A percentile compares a stretch with the other conserved stretches of the same genome.
Evolutionary conservation across 1,284 basidiomycete species (phyloP).

Genomic region (Ceratorhiza oryzae-sativae): DNA sequence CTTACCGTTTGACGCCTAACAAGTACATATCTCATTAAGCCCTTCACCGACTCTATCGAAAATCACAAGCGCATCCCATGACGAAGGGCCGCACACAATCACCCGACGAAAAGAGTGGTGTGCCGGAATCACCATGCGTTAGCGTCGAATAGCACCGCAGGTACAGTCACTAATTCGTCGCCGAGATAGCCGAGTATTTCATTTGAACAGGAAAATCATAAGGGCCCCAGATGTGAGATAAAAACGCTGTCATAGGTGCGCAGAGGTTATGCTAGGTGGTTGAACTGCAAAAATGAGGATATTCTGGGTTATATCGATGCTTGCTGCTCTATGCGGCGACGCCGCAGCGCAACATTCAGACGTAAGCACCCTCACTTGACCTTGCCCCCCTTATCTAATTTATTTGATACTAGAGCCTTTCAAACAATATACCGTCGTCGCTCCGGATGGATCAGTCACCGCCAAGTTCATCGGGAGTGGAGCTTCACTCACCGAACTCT

Average conservation of each 20-base stretch:
- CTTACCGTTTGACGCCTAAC: too few species aligned
- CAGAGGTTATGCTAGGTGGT: background rate
- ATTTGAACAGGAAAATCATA: too few species aligned
- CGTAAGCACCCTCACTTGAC: background rate
- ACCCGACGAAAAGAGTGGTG: too few species aligned
- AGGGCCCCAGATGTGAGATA: too few species aligned
- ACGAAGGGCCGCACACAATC: too few species aligned
- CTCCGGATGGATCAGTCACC: constrained; percentile 18
- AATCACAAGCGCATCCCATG: too few species aligned
- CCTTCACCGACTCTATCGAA: too few species aligned
- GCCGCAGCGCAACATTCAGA: background rate
- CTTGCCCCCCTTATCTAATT: background rate
- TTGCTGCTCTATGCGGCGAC: background rate
- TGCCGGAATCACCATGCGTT: too few species aligned
- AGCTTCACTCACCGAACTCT: constrained; percentile 27
- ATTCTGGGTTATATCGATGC: background rate
- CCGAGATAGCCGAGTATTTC: background rate
- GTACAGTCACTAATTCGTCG: background rate
- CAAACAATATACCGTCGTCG: constrained; percentile 3
- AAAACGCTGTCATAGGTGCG: background rate
- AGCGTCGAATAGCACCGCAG: too few species aligned
- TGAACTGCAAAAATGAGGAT: background rate
- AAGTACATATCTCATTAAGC: too few species aligned
- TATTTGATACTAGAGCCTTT: constrained; percentile 11
- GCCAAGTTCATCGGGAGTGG: constrained; percentile 31